These are phyloP conservation scores for Trichoderma brevicompactum DNA, from an alignment of 2,329 filamentous ascomycete genomes.

Conservation along the genomic window DNA sequence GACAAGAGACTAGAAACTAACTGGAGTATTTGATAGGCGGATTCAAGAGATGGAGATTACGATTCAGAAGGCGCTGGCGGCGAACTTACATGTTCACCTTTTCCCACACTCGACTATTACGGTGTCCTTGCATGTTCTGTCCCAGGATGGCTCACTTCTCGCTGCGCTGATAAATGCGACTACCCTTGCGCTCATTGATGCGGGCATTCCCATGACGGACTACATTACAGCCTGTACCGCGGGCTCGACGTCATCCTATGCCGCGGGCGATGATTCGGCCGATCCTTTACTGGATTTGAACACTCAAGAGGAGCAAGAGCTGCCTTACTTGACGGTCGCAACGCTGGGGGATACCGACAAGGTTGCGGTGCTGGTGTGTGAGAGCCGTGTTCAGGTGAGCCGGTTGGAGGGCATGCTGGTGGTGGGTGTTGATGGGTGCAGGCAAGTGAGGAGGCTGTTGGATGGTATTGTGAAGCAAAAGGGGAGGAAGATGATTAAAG, in stretches of 20 bases:
- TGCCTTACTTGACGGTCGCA: constrained; percentile 86
- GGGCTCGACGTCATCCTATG: constrained; percentile 72
- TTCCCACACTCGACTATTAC: constrained; percentile 87
- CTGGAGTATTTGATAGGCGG: constrained; percentile 57
- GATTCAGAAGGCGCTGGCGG: constrained; percentile 75
- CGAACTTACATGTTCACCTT: constrained; percentile 80
- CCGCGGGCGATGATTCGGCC: constrained; percentile 66
- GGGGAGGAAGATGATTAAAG: constrained; percentile 66
- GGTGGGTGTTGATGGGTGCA: constrained; percentile 89
- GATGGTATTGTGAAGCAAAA: constrained; percentile 78
- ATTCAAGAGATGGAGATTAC: constrained; percentile 80
- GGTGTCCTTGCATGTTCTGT: constrained; percentile 83
- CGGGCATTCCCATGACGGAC: constrained; percentile 92
- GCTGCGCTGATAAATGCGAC: constrained; percentile 89
- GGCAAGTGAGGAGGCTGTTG: constrained; percentile 78
- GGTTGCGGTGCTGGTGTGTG: constrained; percentile 80
- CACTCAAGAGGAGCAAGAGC: constrained; percentile 78
- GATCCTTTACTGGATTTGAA: constrained; percentile 84
- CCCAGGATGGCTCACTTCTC: constrained; percentile 86
- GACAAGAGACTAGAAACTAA: not conserved
- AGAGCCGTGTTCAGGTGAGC: constrained; percentile 81
- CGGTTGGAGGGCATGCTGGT: constrained; percentile 91
- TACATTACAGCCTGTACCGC: constrained; percentile 89
- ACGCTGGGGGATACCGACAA: constrained; percentile 76
- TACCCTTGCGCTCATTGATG: constrained; percentile 90